These are phyloP conservation scores for Pyronema domesticum DNA, from an alignment of 495 filamentous ascomycete species.

Conservation along the genomic window DNA sequence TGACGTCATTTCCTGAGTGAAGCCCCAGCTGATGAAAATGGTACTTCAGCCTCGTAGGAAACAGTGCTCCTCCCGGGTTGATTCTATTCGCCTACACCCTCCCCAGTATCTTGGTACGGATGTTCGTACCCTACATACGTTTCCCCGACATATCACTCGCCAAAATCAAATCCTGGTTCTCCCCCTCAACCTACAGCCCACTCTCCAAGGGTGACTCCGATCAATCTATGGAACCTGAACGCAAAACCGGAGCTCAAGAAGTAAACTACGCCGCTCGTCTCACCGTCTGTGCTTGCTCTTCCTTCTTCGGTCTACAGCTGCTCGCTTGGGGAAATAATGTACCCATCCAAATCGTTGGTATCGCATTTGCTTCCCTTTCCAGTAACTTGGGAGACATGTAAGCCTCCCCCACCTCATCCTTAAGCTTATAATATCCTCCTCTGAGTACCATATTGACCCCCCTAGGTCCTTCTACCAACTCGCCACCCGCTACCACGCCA, in stretches of 20 bases:
- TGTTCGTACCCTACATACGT: conserved; percentile 18
- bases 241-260: conserved; percentile 1
- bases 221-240: background rate
- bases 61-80: conserved; percentile 16
- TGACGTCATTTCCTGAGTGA: background rate
- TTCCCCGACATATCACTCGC: conserved; percentile 9
- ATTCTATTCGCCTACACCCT: conserved; percentile 22
- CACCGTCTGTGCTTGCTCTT: conserved; percentile 12
- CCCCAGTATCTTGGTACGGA: conserved; percentile 15
- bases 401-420: background rate
- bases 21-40: background rate
- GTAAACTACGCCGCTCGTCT: conserved; percentile 18
- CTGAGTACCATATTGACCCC: background rate
- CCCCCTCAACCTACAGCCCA: background rate
- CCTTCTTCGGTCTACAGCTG: conserved; percentile 15
- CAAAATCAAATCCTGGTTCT: background rate
- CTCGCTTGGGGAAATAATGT: conserved; percentile 13
- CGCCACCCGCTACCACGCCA: conserved; percentile 10
- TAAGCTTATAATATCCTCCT: background rate
- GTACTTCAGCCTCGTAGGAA: conserved; percentile 12
- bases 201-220: background rate
- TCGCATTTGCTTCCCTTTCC: conserved; percentile 12
- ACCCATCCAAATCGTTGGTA: conserved; percentile 10
- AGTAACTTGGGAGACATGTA: conserved; percentile 20
- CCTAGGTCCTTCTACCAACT: conserved; percentile 18